These are phyloP conservation scores for Oropetium thomaeum DNA, from an alignment of 176 grass and related monocot genomes.

Conservation along the genomic window DNA sequence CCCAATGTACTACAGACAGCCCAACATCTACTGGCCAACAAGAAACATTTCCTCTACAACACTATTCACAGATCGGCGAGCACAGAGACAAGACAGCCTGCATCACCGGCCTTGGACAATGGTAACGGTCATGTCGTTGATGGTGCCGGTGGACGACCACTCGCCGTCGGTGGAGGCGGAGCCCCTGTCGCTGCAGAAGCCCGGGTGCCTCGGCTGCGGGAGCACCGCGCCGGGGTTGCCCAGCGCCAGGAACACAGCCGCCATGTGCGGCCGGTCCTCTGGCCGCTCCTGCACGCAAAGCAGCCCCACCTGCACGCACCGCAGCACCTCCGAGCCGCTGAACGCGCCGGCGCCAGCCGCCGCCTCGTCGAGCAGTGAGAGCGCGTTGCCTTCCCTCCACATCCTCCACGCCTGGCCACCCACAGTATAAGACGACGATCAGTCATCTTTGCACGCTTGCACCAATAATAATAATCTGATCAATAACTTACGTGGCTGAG, in stretches of 20 bases:
- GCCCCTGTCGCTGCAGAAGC: conserved; percentile 40
- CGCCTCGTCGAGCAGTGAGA: conserved; percentile 45
- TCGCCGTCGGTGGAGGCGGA: conserved; percentile 34
- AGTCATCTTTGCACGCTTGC: too few species aligned
- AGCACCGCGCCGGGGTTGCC: conserved; percentile 43
- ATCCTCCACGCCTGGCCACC: conserved; percentile 59
- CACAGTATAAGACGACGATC: too few species aligned
- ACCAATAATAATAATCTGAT: neutral
- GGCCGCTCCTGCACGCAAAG: conserved; percentile 73
- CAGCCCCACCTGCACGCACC: conserved; percentile 74
- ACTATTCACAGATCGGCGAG: neutral
- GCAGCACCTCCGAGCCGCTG: conserved; percentile 38
- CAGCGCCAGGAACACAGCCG: conserved; percentile 56
- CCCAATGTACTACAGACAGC: neutral
- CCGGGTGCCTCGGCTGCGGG: conserved; percentile 58
- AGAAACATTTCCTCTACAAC: neutral
- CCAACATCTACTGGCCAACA: neutral
- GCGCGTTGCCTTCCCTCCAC: conserved; percentile 58
- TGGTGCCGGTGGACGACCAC: conserved; percentile 44
- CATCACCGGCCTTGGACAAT: conserved; percentile 46
- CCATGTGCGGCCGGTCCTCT: conserved; percentile 68
- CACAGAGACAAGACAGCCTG: neutral
- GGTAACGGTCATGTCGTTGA: conserved; percentile 60
- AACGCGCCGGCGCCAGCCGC: conserved; percentile 7
- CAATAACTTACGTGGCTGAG: conserved; percentile 52